Percentiles rank a stretch among this genome's conserved stretches.
Evolutionary conservation across 345 rosid genomes (phyloP).

Genomic region (Salix brachista): DNA sequence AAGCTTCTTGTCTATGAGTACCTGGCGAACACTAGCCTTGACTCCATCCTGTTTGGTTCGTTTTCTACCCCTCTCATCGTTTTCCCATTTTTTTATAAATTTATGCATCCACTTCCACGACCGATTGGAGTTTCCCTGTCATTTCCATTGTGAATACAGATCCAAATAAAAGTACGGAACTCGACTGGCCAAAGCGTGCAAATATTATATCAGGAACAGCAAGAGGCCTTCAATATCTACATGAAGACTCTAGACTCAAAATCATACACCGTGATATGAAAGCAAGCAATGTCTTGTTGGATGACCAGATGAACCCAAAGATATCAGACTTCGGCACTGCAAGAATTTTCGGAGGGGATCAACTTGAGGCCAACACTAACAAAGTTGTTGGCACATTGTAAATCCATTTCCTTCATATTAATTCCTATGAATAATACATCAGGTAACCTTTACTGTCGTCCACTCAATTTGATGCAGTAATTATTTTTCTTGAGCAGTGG

Average conservation of each 20-base stretch:
- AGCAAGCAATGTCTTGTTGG: constrained; percentile 49
- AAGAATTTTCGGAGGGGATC: constrained; percentile 45
- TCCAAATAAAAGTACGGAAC: constrained; percentile 25
- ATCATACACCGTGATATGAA: constrained; percentile 50
- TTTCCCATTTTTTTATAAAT: no score
- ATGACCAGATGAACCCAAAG: constrained; percentile 47
- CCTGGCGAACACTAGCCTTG: constrained; percentile 33
- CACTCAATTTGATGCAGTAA: neutral
- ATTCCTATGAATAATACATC: neutral
- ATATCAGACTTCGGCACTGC: constrained; percentile 60
- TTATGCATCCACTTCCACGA: neutral
- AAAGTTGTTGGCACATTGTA: constrained; percentile 55
- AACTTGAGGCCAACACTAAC: constrained; percentile 44
- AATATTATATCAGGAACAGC: constrained; percentile 41
- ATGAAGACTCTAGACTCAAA: constrained; percentile 52
- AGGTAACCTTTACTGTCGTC: neutral
- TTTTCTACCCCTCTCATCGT: neutral
- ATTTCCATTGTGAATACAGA: constrained; percentile 22
- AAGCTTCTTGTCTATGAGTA: constrained; percentile 44
- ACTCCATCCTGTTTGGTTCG: constrained; percentile 42
- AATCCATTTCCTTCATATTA: no score
- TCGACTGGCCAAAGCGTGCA: constrained; percentile 39
- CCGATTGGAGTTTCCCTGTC: neutral
- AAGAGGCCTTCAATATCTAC: constrained; percentile 46
- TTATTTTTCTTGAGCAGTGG: constrained; percentile 28